Percentiles rank a stretch among this genome's conserved stretches.
phyloP scores from a whole-genome alignment of 2,329 filamentous ascomycete species.

The Trichocomaceae sp. region DNA sequence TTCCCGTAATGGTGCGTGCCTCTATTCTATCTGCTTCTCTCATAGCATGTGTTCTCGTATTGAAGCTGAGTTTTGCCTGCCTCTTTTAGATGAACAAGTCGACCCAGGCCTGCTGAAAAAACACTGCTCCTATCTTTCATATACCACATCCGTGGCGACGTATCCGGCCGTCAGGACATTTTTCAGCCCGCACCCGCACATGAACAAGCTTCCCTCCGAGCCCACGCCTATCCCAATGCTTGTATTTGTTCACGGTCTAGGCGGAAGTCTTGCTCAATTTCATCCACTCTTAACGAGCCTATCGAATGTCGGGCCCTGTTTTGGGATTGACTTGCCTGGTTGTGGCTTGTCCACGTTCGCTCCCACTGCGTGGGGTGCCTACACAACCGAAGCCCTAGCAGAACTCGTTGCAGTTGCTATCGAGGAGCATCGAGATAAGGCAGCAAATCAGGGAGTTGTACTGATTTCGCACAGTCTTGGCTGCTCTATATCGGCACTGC shows the following conservation, averaged over 20 bases:
- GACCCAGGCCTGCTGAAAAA: conserved; percentile 78
- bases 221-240: conserved; percentile 72
- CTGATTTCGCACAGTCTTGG: conserved; percentile 89
- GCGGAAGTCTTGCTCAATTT: conserved; percentile 88
- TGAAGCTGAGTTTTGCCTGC: background rate
- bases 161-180: conserved; percentile 79
- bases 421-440: conserved; percentile 61
- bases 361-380: conserved; percentile 67
- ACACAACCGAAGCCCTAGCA: conserved; percentile 66
- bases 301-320: conserved; percentile 72
- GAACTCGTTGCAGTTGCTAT: conserved; percentile 71
- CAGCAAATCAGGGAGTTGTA: conserved; percentile 63
- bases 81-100: conserved; percentile 38
- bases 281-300: conserved; percentile 73
- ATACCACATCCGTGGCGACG: conserved; percentile 61
- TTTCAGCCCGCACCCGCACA: conserved; percentile 72
- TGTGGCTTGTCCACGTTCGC: conserved; percentile 75
- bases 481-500: conserved; percentile 65
- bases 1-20: conserved; percentile 23
- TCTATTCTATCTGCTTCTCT: background rate
- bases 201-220: conserved; percentile 67
- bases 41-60: background rate
- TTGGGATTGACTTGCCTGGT: conserved; percentile 84
- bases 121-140: conserved; percentile 64
- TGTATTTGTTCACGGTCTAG: conserved; percentile 87